These are phyloP conservation scores for Tuber umbilicatum DNA, from an alignment of 495 filamentous ascomycete genomes.

Conservation along the genomic window DNA sequence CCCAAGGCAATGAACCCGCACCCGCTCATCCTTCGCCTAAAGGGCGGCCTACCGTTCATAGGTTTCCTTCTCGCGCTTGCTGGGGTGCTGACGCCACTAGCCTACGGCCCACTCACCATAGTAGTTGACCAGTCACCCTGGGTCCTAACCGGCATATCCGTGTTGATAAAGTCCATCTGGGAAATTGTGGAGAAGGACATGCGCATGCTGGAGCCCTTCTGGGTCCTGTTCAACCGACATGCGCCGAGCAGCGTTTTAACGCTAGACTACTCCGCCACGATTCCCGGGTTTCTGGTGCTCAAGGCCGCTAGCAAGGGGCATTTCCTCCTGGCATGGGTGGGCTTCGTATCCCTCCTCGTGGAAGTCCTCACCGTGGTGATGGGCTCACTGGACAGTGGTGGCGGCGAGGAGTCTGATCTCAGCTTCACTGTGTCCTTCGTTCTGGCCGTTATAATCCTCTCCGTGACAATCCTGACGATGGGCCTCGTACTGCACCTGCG, in stretches of 20 bases:
- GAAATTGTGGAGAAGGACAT: conserved; percentile 62
- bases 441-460: conserved; percentile 55
- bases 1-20: conserved; percentile 57
- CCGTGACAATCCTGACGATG: conserved; percentile 52
- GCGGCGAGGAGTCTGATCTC: conserved; percentile 55
- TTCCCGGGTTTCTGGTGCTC: conserved; percentile 58
- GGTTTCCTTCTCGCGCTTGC: conserved; percentile 49
- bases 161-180: conserved; percentile 62
- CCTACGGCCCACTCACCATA: conserved; percentile 51
- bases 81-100: conserved; percentile 26
- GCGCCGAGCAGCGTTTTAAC: conserved; percentile 58
- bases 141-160: conserved; percentile 57
- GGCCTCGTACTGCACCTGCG: conserved; percentile 51
- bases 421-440: conserved; percentile 56
- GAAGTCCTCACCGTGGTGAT: conserved; percentile 64
- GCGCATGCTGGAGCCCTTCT: conserved; percentile 70
- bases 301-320: conserved; percentile 57
- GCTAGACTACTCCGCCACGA: conserved; percentile 64
- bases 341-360: conserved; percentile 56
- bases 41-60: conserved; percentile 56
- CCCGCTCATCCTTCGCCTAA: conserved; percentile 59
- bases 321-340: conserved; percentile 56
- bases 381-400: conserved; percentile 54
- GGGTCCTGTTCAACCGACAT: conserved; percentile 57
- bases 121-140: conserved; percentile 58